Evolutionary conservation across 78 protist genomes (phyloP).

Genomic region (Guillardia theta): DNA sequence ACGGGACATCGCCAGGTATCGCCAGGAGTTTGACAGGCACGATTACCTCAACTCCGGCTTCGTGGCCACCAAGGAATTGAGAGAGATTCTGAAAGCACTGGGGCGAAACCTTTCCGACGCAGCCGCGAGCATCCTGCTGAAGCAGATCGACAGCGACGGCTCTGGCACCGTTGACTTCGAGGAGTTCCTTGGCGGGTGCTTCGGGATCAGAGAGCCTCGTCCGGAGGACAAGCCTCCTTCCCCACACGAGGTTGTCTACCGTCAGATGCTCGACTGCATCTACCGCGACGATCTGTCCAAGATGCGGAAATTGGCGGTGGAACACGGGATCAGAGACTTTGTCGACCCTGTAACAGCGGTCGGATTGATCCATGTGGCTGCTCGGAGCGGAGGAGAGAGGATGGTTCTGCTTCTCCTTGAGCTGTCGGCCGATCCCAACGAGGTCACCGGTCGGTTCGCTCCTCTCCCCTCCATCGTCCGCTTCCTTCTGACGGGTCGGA

Average conservation of each 20-base stretch:
- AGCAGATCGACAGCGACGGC: neutral
- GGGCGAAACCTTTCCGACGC: neutral
- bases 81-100: neutral
- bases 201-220: neutral
- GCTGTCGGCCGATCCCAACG: neutral
- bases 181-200: neutral
- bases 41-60: neutral
- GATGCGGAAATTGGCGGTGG: neutral
- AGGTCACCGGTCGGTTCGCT: neutral
- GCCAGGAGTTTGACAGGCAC: neutral
- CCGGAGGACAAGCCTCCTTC: neutral
- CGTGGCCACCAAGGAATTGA: neutral
- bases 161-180: neutral
- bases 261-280: neutral
- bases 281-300: neutral
- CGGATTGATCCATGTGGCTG: neutral
- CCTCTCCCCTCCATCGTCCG: too few species aligned
- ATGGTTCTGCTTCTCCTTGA: neutral
- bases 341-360: neutral
- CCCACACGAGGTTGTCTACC: neutral
- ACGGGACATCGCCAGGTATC: neutral
- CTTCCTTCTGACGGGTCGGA: too few species aligned
- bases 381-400: neutral
- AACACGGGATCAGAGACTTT: neutral
- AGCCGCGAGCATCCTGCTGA: neutral